phyloP scores from a whole-genome alignment of 2,329 filamentous ascomycete genomes.

The Dactylella cylindrospora region DNA sequence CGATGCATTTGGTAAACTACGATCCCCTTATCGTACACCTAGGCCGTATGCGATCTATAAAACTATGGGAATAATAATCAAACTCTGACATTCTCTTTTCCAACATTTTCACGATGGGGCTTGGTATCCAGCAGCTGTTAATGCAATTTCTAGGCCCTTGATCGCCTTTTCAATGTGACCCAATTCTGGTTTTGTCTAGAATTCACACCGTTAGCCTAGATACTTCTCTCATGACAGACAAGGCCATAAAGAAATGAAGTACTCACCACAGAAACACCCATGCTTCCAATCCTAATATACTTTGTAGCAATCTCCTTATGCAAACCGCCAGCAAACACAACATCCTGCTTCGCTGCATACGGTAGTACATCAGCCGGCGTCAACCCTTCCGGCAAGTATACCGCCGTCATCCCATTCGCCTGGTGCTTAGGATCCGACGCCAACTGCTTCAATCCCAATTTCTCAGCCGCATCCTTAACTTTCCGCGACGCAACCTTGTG shows the following conservation, averaged over 20 bases:
- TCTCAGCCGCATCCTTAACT: constrained; percentile 79
- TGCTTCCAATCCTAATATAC: constrained; percentile 95
- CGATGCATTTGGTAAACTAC: no score
- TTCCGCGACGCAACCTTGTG: constrained; percentile 78
- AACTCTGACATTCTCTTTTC: no score
- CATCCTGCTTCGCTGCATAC: constrained; percentile 78
- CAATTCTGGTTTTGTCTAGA: constrained; percentile 70
- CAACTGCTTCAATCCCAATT: constrained; percentile 83
- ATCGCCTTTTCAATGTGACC: constrained; percentile 83
- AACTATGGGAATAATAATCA: no score
- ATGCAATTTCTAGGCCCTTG: constrained; percentile 70
- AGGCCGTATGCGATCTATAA: no score
- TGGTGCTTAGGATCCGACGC: constrained; percentile 84
- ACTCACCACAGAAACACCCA: constrained; percentile 85
- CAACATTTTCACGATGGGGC: no score
- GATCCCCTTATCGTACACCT: no score
- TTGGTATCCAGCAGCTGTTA: constrained; percentile 72
- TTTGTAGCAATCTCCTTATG: constrained; percentile 93
- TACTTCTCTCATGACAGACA: background rate
- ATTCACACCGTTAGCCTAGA: constrained; percentile 47
- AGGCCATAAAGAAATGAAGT: background rate
- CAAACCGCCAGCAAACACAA: constrained; percentile 91
- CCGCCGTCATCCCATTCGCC: constrained; percentile 96
- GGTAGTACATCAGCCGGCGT: constrained; percentile 81
- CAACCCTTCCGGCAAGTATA: constrained; percentile 85